Evolutionary conservation across 2,329 filamentous ascomycete species (phyloP), one percentile per base, ranked within the genome.

Genomic region (Geosmithia putterillii): DNA sequence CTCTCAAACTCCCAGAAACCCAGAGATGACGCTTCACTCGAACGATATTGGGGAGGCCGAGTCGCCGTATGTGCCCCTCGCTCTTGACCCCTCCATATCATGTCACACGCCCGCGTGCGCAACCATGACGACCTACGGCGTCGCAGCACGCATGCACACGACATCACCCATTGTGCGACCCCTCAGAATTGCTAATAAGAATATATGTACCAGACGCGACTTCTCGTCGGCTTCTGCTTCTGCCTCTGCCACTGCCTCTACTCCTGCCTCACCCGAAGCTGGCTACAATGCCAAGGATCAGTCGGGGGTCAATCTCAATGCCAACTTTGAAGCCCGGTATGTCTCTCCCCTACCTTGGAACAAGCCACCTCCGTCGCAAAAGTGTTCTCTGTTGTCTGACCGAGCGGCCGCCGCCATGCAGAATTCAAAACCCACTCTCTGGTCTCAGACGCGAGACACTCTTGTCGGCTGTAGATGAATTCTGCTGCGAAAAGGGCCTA

Each of bases 401-500:
- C 28, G 28, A 38, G 2, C n/a, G n/a, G n/a, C n/a, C n/a, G n/a
- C n/a, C n/a, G n/a, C n/a, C 5, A 9, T 14, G 5, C 43, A 65
- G 64, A 48, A 67, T 68, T 55, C 63, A 64, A 50, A 68, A 67
- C 45, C 65, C 65, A 20, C 56, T 83, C 3, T 64, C 70, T 22
- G 75, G 74, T 34, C 65, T 79, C 41, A 63, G 74, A 56, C 47
- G 66, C 60, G 39, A 57, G 63, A 49, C 65, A 66, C 67, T 80
- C 7, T 59, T 79, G 44, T 54, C 57, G 34, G 64, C 78, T 42
- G 79, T 79, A 25, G 69, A 77, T 42, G 64, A 66, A n/a, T 86
- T 84, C 52, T 81, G 79, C 35, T 63, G 65, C 14, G 62, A 71
- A 37, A 74, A 81, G 50, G 69, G 69, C 20, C 66, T 88, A 21